Percentiles rank a stretch among this genome's conserved stretches.
Conservation (phyloP, 495 filamentous ascomycete species). For the Hypoxylon lenormandii region DNA sequence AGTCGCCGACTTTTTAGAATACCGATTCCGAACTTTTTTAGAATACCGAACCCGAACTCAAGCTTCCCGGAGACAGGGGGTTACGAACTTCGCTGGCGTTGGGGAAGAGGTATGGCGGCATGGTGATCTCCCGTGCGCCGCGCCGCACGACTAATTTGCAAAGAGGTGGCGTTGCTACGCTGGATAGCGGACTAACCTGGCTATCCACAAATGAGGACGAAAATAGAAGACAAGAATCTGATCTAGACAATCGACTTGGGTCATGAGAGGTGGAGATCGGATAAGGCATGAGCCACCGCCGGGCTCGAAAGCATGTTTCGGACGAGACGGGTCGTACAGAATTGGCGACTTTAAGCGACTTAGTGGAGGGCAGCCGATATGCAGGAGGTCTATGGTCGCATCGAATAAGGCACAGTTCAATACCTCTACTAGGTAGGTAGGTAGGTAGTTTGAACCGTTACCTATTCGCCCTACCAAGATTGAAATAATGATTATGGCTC, state of each 20-base stretch:
- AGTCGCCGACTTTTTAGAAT: slow-evolving; percentile 10
- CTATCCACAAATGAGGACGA: slow-evolving; percentile 36
- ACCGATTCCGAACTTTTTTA: too few relatives aligned
- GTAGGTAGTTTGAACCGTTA: slow-evolving; percentile 12
- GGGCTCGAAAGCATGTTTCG: slow-evolving; percentile 39
- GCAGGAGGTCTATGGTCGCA: slow-evolving; percentile 39
- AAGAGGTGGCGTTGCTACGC: slow-evolving; percentile 31
- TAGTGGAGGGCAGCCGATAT: slow-evolving; percentile 24
- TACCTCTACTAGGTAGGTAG: too few relatives aligned
- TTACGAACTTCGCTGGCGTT: neutral
- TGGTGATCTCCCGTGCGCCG: slow-evolving; percentile 3
- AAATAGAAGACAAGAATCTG: slow-evolving; percentile 41
- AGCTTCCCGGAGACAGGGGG: slow-evolving; percentile 12
- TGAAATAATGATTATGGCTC: too few relatives aligned
- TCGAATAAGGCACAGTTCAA: slow-evolving; percentile 32
- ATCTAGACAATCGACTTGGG: slow-evolving; percentile 23
- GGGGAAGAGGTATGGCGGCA: slow-evolving; percentile 10
- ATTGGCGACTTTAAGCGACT: slow-evolving; percentile 1
- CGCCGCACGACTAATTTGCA: slow-evolving; percentile 2
- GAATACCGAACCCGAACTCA: neutral
- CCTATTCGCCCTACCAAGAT: slow-evolving; percentile 27
- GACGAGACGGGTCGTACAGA: slow-evolving; percentile 31
- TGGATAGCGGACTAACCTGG: slow-evolving; percentile 16
- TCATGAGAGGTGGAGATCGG: slow-evolving; percentile 29
- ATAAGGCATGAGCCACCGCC: slow-evolving; percentile 40